Conservation (phyloP, 768 basidiomycete genomes). For the Artomyces pyxidatus region DNA sequence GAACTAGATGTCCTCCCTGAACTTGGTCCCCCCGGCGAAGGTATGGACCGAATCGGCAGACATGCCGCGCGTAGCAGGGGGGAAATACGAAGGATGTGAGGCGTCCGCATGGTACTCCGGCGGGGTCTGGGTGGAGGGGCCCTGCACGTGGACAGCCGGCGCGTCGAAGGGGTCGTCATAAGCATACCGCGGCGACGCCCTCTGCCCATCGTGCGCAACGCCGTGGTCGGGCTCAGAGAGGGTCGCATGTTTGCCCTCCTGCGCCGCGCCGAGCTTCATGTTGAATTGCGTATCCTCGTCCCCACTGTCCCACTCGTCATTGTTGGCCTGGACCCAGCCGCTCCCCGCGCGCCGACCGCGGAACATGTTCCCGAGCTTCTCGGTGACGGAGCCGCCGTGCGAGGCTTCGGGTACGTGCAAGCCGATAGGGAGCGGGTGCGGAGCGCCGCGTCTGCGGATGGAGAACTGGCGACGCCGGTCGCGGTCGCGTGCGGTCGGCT, state of each 20-base stretch:
- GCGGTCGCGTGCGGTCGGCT: conserved; percentile 33
- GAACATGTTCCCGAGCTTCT: conserved; percentile 14
- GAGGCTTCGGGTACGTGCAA: neutral
- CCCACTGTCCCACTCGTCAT: conserved; percentile 10
- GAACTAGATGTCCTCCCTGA: conserved; percentile 1
- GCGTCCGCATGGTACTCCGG: neutral
- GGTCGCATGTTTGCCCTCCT: neutral
- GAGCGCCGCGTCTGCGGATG: conserved; percentile 4
- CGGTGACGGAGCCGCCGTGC: conserved; percentile 5
- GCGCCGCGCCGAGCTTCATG: neutral
- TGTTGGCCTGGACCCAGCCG: conserved; percentile 13
- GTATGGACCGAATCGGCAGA: conserved; percentile 5
- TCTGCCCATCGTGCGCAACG: neutral
- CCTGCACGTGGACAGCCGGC: neutral
- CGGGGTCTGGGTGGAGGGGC: neutral
- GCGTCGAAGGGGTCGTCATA: neutral
- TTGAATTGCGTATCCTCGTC: conserved; percentile 5
- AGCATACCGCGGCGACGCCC: neutral
- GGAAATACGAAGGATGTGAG: neutral
- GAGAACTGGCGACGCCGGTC: conserved; percentile 20
- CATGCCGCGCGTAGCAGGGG: neutral
- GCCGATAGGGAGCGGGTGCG: conserved; percentile 14
- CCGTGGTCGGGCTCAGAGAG: neutral
- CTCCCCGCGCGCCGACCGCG: conserved; percentile 6
- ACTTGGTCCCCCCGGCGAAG: conserved; percentile 10